These are phyloP conservation scores for Pisolithus thermaeus DNA, from an alignment of 1,284 basidiomycete genomes.

Conservation along the genomic window DNA sequence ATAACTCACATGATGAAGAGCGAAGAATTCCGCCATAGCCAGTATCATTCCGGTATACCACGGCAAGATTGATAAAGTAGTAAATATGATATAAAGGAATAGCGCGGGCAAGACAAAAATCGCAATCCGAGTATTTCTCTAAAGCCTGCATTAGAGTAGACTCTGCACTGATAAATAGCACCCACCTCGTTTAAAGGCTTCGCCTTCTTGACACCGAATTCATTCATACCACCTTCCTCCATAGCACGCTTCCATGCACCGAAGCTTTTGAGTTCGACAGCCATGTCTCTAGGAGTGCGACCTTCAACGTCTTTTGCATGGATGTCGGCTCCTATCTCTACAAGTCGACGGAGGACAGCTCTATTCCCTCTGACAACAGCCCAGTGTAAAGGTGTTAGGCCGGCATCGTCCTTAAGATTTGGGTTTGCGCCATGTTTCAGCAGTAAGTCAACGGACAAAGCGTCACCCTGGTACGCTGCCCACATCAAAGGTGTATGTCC, in stretches of 20 bases:
- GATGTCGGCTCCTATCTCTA: slow-evolving; percentile 84
- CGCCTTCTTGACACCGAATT: slow-evolving; percentile 65
- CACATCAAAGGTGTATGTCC: slow-evolving; percentile 98
- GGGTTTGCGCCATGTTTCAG: slow-evolving; percentile 84
- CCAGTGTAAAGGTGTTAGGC: slow-evolving; percentile 94
- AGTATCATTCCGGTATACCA: slow-evolving; percentile 88
- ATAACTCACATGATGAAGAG: slow-evolving; percentile 81
- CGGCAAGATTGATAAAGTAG: slow-evolving; percentile 75
- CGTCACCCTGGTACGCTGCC: slow-evolving; percentile 99
- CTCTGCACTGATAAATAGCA: not conserved
- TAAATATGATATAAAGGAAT: slow-evolving; percentile 80
- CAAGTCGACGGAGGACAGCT: slow-evolving; percentile 76
- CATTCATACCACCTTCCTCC: slow-evolving; percentile 78
- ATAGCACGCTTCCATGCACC: slow-evolving; percentile 85
- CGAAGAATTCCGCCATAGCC: slow-evolving; percentile 81
- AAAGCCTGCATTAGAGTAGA: slow-evolving; percentile 8
- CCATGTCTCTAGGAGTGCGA: slow-evolving; percentile 92
- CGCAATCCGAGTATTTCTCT: slow-evolving; percentile 78
- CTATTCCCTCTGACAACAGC: slow-evolving; percentile 95
- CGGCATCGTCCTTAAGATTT: slow-evolving; percentile 71
- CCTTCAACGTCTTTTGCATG: slow-evolving; percentile 78
- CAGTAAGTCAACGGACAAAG: slow-evolving; percentile 87
- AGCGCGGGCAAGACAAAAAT: slow-evolving; percentile 79
- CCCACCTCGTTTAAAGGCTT: slow-evolving; percentile 67
- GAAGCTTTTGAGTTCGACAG: slow-evolving; percentile 85